Conservation (phyloP, 768 basidiomycete genomes). For the Erythrobasidium yunnanense region DNA sequence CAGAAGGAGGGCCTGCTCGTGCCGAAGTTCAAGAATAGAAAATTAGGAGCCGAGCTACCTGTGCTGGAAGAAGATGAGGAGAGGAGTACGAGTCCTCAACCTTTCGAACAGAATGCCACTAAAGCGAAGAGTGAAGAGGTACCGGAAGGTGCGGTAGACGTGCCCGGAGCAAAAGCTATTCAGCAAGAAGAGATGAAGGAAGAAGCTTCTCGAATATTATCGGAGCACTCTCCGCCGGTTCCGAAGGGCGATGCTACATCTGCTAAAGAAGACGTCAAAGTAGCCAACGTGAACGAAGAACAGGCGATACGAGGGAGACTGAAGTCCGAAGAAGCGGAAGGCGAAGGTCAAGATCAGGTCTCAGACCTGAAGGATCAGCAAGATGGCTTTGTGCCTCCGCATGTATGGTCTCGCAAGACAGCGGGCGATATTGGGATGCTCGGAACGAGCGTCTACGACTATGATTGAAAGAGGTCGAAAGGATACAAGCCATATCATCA, state of each 20-base stretch:
- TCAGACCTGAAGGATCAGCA: background rate
- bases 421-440: background rate
- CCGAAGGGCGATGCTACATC: background rate
- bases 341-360: background rate
- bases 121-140: background rate
- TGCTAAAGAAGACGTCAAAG: background rate
- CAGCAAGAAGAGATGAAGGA: background rate
- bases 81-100: background rate
- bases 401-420: background rate
- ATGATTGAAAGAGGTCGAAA: no score
- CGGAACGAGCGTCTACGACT: constrained; percentile 10
- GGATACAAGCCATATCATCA: no score
- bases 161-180: background rate
- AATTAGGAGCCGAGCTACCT: background rate
- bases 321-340: background rate
- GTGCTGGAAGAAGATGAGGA: background rate
- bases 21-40: background rate
- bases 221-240: background rate
- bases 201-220: background rate
- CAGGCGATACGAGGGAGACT: no score
- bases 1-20: constrained; percentile 1
- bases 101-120: background rate
- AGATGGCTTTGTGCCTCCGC: constrained; percentile 1
- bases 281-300: background rate
- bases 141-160: background rate